Evolutionary conservation across 805 yeast species (phyloP).

Genomic region (Hanseniaspora valbyensis): DNA sequence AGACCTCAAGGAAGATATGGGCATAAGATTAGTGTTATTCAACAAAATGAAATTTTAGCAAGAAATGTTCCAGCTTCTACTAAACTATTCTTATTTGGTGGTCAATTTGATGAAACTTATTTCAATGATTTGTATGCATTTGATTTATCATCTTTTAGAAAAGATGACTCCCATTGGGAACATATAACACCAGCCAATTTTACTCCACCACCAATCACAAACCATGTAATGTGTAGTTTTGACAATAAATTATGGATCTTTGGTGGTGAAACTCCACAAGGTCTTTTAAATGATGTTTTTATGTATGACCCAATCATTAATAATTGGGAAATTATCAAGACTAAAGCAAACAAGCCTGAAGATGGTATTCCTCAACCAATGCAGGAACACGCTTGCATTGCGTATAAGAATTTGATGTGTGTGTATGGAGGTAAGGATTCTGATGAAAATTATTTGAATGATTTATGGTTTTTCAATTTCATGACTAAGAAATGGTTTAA

Average conservation of each 20-base stretch:
- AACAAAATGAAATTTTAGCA: constrained; percentile 19
- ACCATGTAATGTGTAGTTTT: constrained; percentile 78
- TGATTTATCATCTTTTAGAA: constrained; percentile 76
- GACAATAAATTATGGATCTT: constrained; percentile 71
- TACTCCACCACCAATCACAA: constrained; percentile 65
- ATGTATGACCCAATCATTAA: constrained; percentile 58
- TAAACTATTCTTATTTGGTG: constrained; percentile 77
- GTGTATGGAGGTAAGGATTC: constrained; percentile 82
- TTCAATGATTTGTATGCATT: constrained; percentile 78
- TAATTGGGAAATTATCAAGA: constrained; percentile 59
- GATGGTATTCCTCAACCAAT: constrained; percentile 59
- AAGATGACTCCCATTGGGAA: constrained; percentile 79
- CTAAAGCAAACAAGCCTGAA: constrained; percentile 44
- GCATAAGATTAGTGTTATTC: constrained; percentile 72
- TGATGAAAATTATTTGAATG: constrained; percentile 55
- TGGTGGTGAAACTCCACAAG: constrained; percentile 80
- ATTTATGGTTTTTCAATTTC: constrained; percentile 66
- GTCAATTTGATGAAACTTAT: constrained; percentile 74
- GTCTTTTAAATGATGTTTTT: constrained; percentile 67
- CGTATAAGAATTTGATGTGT: constrained; percentile 67
- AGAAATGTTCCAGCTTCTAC: constrained; percentile 43
- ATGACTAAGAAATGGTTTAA: constrained; percentile 62
- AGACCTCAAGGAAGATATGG: constrained; percentile 93
- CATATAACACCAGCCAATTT: constrained; percentile 44
- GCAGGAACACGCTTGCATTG: constrained; percentile 81